These are phyloP conservation scores for Calendula officinalis DNA, from an alignment of 129 eudicot species.

Conservation along the genomic window DNA sequence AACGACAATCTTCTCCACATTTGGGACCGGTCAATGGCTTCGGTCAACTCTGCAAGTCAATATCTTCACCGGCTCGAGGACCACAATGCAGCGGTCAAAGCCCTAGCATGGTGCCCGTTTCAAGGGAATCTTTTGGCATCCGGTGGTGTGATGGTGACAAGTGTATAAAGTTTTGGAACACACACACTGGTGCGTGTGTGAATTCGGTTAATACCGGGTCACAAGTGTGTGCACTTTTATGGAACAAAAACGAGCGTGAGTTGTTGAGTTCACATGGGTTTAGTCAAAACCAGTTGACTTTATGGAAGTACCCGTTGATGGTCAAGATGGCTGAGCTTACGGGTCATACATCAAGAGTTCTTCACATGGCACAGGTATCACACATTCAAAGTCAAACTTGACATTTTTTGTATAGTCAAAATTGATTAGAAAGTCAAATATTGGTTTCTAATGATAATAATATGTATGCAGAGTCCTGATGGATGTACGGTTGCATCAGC, in stretches of 20 bases:
- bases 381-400: neutral
- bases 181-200: slow-evolving; percentile 84
- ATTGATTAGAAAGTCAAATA: too few species aligned
- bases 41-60: slow-evolving; percentile 49
- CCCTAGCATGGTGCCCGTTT: slow-evolving; percentile 93
- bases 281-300: slow-evolving; percentile 71
- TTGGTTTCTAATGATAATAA: neutral
- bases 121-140: slow-evolving; percentile 71
- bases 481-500: slow-evolving; percentile 93
- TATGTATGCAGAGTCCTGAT: slow-evolving; percentile 62
- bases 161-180: slow-evolving; percentile 83
- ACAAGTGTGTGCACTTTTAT: slow-evolving; percentile 70
- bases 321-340: slow-evolving; percentile 77
- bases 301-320: slow-evolving; percentile 93
- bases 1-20: slow-evolving; percentile 81
- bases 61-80: slow-evolving; percentile 82
- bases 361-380: slow-evolving; percentile 59
- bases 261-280: slow-evolving; percentile 83
- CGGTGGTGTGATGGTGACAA: slow-evolving; percentile 77
- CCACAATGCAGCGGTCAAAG: slow-evolving; percentile 85
- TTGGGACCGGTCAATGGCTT: slow-evolving; percentile 69
- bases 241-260: slow-evolving; percentile 79
- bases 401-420: too few species aligned
- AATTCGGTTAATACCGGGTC: slow-evolving; percentile 80
- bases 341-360: slow-evolving; percentile 78